A percentile compares a stretch with the other conserved stretches of the same genome.
These are phyloP conservation scores for Linum lewisii DNA, from an alignment of 345 rosid genomes.

Conservation along the genomic window DNA sequence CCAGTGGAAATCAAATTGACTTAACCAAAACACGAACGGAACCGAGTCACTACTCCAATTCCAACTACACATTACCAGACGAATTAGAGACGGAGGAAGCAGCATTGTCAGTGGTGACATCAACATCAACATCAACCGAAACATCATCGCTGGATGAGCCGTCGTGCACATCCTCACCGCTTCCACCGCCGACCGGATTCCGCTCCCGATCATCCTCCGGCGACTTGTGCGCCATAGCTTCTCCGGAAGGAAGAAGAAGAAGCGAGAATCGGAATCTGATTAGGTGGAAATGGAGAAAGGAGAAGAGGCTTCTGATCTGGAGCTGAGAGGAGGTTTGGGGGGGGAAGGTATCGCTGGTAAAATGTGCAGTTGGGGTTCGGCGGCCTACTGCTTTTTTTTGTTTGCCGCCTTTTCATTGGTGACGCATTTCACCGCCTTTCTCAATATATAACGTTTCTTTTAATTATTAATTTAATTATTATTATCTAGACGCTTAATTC, in stretches of 20 bases:
- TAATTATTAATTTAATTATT: too few species aligned
- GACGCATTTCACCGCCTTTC: too few species aligned
- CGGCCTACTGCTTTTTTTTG: background rate
- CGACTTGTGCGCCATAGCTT: background rate
- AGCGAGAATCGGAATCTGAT: background rate
- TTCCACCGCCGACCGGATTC: background rate
- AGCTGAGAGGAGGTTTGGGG: background rate
- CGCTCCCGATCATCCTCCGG: background rate
- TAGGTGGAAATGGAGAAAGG: background rate
- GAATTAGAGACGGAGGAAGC: background rate
- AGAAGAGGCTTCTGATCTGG: background rate
- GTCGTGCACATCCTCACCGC: background rate
- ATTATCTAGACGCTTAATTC: too few species aligned
- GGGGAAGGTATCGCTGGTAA: background rate
- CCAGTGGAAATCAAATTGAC: conserved; percentile 7
- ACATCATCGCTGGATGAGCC: background rate
- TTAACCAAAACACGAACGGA: background rate
- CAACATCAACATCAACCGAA: background rate
- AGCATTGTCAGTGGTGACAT: background rate
- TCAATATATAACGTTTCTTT: too few species aligned
- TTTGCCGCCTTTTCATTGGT: background rate
- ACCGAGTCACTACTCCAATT: background rate
- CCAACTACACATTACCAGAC: conserved; percentile 1
- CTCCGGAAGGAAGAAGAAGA: background rate
- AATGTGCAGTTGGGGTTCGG: background rate